phyloP scores from a whole-genome alignment of 805 yeast species.

The Myxozyma neglecta region DNA sequence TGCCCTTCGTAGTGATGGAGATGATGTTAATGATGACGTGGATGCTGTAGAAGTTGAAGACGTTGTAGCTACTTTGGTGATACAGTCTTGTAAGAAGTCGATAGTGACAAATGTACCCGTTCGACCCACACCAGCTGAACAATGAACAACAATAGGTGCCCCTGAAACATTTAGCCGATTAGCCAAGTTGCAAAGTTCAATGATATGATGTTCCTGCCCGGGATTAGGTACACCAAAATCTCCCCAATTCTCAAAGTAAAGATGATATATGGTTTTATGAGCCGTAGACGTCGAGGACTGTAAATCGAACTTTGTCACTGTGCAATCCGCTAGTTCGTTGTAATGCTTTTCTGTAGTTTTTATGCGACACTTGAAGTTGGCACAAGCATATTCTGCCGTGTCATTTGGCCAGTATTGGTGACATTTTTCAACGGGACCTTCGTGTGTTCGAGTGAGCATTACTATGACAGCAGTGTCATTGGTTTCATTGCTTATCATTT shows the following conservation, averaged over 20 bases:
- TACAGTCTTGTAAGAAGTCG: conserved; percentile 48
- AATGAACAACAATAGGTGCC: conserved; percentile 73
- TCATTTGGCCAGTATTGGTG: conserved; percentile 77
- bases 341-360: background rate
- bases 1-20: too few species aligned
- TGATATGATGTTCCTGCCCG: conserved; percentile 55
- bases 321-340: conserved; percentile 25
- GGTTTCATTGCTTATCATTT: conserved; percentile 66
- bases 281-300: conserved; percentile 13
- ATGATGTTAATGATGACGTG: too few species aligned
- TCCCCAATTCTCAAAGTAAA: conserved; percentile 80
- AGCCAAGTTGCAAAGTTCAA: conserved; percentile 52
- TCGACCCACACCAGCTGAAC: conserved; percentile 97
- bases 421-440: conserved; percentile 79
- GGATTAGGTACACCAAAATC: conserved; percentile 66
- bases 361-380: conserved; percentile 7
- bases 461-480: conserved; percentile 61
- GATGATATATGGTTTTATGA: conserved; percentile 48
- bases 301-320: conserved; percentile 17
- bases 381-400: background rate
- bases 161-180: conserved; percentile 45
- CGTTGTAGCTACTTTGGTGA: background rate
- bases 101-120: conserved; percentile 85
- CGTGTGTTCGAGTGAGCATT: conserved; percentile 75
- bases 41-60: too few species aligned